These are phyloP conservation scores for Phycomyces blakesleeanus DNA, from an alignment of 192 early-diverging fungal genomes.

Conservation along the genomic window DNA sequence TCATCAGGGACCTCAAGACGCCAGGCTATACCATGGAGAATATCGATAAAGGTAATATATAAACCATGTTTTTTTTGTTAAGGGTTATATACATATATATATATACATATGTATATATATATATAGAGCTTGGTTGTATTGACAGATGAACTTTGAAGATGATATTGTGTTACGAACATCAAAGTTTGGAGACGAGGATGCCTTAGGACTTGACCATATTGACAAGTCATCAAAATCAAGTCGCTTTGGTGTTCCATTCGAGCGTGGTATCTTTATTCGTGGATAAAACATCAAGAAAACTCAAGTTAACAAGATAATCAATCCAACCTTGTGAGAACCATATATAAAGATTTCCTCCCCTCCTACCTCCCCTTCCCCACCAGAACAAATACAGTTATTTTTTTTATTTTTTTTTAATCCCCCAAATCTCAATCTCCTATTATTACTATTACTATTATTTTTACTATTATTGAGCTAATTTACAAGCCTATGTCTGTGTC, in stretches of 20 bases:
- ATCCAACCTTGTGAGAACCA: neutral
- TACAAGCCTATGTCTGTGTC: neutral
- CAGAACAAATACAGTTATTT: neutral
- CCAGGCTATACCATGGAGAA: neutral
- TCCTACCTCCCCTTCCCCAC: no score
- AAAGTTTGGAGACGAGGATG: conserved; percentile 36
- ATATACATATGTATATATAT: no score
- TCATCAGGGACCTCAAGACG: conserved; percentile 32
- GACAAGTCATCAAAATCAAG: conserved; percentile 22
- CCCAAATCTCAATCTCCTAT: neutral
- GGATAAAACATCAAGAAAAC: conserved; percentile 4
- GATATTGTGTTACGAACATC: conserved; percentile 33
- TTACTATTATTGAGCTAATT: neutral
- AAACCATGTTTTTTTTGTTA: no score
- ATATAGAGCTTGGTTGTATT: no score
- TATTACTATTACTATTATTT: neutral
- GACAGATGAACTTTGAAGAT: neutral
- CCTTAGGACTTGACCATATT: conserved; percentile 49
- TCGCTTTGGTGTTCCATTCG: conserved; percentile 20
- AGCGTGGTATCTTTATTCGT: conserved; percentile 30
- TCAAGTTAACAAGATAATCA: neutral
- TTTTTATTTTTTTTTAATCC: neutral
- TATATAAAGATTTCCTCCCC: no score
- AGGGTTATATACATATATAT: no score
- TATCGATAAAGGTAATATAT: conserved; percentile 24